A percentile compares a stretch with the other conserved stretches of the same genome.
These are phyloP conservation scores for Ulmus americana DNA, from an alignment of 331 rosid genomes.

Conservation along the genomic window DNA sequence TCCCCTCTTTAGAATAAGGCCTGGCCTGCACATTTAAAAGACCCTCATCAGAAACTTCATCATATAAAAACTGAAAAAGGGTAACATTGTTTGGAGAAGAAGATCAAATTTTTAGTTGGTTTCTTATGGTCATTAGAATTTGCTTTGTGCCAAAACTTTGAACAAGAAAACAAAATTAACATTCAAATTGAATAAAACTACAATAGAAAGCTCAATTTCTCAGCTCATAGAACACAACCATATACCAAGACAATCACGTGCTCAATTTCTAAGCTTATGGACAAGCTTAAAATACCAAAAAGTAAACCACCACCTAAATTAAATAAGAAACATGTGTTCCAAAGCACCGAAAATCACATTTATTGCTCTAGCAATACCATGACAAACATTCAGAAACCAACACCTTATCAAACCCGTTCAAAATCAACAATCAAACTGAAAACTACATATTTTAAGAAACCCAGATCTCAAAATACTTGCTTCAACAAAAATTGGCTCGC, in stretches of 20 bases:
- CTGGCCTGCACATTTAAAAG: conserved; percentile 53
- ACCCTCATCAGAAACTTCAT: conserved; percentile 29
- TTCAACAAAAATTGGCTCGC: not conserved
- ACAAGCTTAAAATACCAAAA: not conserved
- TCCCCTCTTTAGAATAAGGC: conserved; percentile 39
- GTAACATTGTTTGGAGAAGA: not conserved
- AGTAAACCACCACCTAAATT: not conserved
- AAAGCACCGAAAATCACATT: not conserved
- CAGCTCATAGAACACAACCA: not conserved
- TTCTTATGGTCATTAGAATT: not conserved
- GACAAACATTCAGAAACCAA: not conserved
- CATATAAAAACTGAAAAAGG: conserved; percentile 6
- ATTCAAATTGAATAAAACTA: not conserved
- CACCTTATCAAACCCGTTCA: conserved; percentile 1
- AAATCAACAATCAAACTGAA: not conserved
- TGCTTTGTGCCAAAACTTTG: not conserved
- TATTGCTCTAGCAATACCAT: conserved; percentile 1
- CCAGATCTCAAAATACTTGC: conserved; percentile 27
- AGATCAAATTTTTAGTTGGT: not conserved
- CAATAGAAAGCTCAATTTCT: conserved; percentile 1
- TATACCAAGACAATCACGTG: not conserved
- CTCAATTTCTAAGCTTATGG: not conserved
- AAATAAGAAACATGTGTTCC: not conserved
- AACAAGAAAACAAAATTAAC: not conserved
- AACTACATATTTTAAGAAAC: conserved; percentile 6